Evolutionary conservation across 2,329 filamentous ascomycete species (phyloP).

Genomic region (Clonostachys rhizophaga): DNA sequence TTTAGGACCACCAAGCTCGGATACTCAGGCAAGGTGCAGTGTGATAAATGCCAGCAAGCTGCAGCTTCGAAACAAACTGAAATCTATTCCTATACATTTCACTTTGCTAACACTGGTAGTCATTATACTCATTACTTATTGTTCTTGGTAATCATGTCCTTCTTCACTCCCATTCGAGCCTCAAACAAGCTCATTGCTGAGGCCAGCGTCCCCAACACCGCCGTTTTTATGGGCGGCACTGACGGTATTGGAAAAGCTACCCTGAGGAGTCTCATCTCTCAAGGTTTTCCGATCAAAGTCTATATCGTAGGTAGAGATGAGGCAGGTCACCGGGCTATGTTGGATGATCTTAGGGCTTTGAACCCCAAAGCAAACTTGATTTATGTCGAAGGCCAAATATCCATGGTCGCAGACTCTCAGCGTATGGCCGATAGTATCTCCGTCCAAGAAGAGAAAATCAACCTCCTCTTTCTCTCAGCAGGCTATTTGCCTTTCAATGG

Average conservation of each 20-base stretch:
- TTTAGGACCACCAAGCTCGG: too few relatives aligned
- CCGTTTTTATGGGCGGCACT: constrained; percentile 1
- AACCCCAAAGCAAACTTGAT: neutral
- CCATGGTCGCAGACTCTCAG: neutral
- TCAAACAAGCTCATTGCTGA: neutral
- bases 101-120: too few relatives aligned
- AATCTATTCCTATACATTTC: too few relatives aligned
- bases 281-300: neutral
- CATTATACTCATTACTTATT: too few relatives aligned
- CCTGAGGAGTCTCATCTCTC: neutral
- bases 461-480: neutral
- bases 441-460: neutral
- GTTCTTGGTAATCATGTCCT: too few relatives aligned
- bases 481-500: neutral
- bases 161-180: neutral
- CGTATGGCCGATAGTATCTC: neutral
- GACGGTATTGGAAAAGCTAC: constrained; percentile 1
- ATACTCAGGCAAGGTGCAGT: too few relatives aligned
- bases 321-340: neutral
- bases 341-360: neutral
- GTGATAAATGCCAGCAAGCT: too few relatives aligned
- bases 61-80: too few relatives aligned
- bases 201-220: neutral
- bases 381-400: constrained; percentile 1
- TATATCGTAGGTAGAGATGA: constrained; percentile 1